phyloP scores from a whole-genome alignment of 805 yeast genomes.

The Hanseniaspora lindneri region DNA sequence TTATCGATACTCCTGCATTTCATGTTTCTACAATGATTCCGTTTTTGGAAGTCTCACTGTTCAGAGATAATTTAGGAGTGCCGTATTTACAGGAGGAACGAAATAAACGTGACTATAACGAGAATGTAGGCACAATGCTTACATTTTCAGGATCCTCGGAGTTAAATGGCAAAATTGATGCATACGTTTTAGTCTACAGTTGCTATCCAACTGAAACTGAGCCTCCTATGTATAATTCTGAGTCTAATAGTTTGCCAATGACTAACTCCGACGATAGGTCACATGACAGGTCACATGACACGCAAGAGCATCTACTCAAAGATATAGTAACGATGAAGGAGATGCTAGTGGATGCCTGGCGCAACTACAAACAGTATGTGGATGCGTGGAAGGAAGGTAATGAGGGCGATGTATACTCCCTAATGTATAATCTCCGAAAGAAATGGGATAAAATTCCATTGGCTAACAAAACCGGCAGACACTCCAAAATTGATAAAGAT shows the following conservation, averaged over 20 bases:
- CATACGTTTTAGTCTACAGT: conserved; percentile 56
- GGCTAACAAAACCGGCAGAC: conserved; percentile 25
- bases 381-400: conserved; percentile 49
- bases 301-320: too few species aligned
- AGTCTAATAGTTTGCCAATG: too few species aligned
- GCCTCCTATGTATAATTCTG: conserved; percentile 46
- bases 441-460: conserved; percentile 37
- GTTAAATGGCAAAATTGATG: conserved; percentile 62
- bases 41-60: conserved; percentile 59
- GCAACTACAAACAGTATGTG: conserved; percentile 46
- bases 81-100: conserved; percentile 8
- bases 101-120: conserved; percentile 7
- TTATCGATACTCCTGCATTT: conserved; percentile 66
- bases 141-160: conserved; percentile 75
- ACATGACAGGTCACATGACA: too few species aligned
- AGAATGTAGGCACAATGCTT: conserved; percentile 40
- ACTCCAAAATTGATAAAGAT: conserved; percentile 20
- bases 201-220: conserved; percentile 44
- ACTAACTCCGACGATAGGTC: too few species aligned
- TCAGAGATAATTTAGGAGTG: conserved; percentile 45
- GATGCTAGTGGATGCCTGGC: conserved; percentile 63
- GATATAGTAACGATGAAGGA: conserved; percentile 37
- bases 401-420: conserved; percentile 55
- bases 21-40: conserved; percentile 58
- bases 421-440: conserved; percentile 45